These are phyloP conservation scores for Thelephora ganbajun DNA, from an alignment of 768 basidiomycete genomes.

Conservation along the genomic window DNA sequence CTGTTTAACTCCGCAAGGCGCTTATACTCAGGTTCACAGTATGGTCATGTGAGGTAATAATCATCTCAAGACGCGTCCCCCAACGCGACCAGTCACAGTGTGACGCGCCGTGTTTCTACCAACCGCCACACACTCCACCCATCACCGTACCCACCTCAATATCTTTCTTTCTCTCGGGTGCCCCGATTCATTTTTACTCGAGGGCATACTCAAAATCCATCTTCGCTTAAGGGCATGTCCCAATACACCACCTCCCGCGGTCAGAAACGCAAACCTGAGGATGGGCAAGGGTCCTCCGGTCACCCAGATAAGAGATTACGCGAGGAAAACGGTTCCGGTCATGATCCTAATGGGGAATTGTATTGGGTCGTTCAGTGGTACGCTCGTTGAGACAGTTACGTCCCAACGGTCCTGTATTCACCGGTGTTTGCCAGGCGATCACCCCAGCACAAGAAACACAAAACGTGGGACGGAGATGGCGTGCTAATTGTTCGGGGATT, in stretches of 20 bases:
- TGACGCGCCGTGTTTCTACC: too few relatives aligned
- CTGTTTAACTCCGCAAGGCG: too few relatives aligned
- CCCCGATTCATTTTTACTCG: too few relatives aligned
- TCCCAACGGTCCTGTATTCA: background rate
- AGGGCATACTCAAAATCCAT: too few relatives aligned
- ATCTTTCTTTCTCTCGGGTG: too few relatives aligned
- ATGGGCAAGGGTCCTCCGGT: slow-evolving; percentile 1
- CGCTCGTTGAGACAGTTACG: background rate
- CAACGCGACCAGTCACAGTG: too few relatives aligned
- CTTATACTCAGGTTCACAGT: too few relatives aligned
- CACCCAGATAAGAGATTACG: slow-evolving; percentile 11
- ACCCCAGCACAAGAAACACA: slow-evolving; percentile 69
- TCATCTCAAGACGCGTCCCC: too few relatives aligned
- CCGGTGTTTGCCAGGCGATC: slow-evolving; percentile 32
- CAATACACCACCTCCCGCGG: background rate
- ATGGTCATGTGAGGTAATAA: too few relatives aligned
- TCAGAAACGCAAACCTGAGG: slow-evolving; percentile 13
- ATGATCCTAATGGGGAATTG: slow-evolving; percentile 4
- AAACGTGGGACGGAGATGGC: slow-evolving; percentile 82
- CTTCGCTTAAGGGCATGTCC: too few relatives aligned
- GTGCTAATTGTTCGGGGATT: slow-evolving; percentile 37
- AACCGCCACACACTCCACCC: too few relatives aligned
- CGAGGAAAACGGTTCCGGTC: slow-evolving; percentile 5
- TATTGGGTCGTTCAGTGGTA: slow-evolving; percentile 80
- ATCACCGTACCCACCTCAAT: too few relatives aligned